phyloP scores from a whole-genome alignment of 169 alveolate genomes.

The Plasmodium inui region DNA sequence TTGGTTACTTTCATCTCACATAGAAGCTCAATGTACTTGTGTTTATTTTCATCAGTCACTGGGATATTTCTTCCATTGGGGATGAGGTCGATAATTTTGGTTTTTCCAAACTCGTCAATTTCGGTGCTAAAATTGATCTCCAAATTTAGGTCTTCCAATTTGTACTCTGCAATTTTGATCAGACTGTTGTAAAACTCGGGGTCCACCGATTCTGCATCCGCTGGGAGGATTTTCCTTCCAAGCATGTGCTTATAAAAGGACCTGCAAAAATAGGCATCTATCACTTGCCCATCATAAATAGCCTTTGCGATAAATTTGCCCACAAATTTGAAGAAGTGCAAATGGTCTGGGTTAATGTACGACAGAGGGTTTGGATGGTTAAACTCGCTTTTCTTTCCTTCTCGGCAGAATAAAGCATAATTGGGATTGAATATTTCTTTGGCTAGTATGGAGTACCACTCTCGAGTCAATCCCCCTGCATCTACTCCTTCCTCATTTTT shows the following conservation, averaged over 20 bases:
- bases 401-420: constrained; percentile 94
- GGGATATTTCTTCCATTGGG: constrained; percentile 95
- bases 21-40: constrained; percentile 94
- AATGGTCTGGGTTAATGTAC: constrained; percentile 95
- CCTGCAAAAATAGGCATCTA: constrained; percentile 98
- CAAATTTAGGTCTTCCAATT: constrained; percentile 91
- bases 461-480: constrained; percentile 99
- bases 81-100: constrained; percentile 94
- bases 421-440: constrained; percentile 99
- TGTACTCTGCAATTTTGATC: constrained; percentile 94
- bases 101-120: constrained; percentile 96
- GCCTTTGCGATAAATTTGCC: constrained; percentile 99
- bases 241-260: constrained; percentile 98
- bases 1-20: constrained; percentile 96
- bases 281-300: constrained; percentile 95
- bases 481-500: constrained; percentile 99
- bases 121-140: constrained; percentile 92
- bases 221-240: constrained; percentile 94
- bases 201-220: constrained; percentile 99
- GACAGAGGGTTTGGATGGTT: constrained; percentile 97
- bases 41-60: constrained; percentile 95
- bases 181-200: constrained; percentile 96
- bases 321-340: constrained; percentile 96
- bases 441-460: constrained; percentile 97
- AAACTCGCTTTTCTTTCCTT: constrained; percentile 92